Evolutionary conservation across 768 basidiomycete species (phyloP), one percentile per base, ranked within the genome.

Genomic region (Rhodotorula sphaerocarpa): DNA sequence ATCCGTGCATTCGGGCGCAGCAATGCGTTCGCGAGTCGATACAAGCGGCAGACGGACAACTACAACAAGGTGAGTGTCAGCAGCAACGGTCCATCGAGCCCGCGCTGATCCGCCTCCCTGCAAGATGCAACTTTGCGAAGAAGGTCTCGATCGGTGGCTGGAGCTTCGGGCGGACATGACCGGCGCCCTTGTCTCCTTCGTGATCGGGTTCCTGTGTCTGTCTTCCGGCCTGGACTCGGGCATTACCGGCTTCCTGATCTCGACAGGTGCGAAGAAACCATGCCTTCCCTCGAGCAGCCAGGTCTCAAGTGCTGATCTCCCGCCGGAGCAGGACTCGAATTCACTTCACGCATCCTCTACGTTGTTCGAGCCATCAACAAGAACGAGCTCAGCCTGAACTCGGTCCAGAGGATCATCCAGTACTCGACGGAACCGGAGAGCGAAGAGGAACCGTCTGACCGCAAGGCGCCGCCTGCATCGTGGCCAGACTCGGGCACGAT

Each of bases 351-450:
- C 27, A 75, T 77, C 23, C 74, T 78, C 25, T 78, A 76, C 76
- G 73, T 78, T 50, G 76, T 78, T 2, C 69, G 77, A 18, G 68
- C 77, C 23, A 75, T 75, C 53, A 75, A 76, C 30, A 52, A 65
- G 33, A 73, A 65, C n/a, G 64, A 73, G 51, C 66, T 73, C 18
- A 60, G 60, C 18, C 44, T 76, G 70, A 77, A 77, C 67, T 71
- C 70, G 36, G 74, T 95, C 4, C 76, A 78, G 59, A 70, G 77
- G 2, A 73, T 78, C 34, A 58, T 71, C 16, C 76, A 77, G 60
- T 77, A 78, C 58, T 54, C 44, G 18, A 69, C 61, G 50, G 70
- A 70, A 31, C 61, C 57, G 34, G 66, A 55, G 42, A 33, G 48
- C 36, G 70, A 63, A n/a, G 57, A 62, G 28, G 18, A 28, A 12